phyloP scores from a whole-genome alignment of 2,329 filamentous ascomycete species.

The Colletotrichum tropicicola region DNA sequence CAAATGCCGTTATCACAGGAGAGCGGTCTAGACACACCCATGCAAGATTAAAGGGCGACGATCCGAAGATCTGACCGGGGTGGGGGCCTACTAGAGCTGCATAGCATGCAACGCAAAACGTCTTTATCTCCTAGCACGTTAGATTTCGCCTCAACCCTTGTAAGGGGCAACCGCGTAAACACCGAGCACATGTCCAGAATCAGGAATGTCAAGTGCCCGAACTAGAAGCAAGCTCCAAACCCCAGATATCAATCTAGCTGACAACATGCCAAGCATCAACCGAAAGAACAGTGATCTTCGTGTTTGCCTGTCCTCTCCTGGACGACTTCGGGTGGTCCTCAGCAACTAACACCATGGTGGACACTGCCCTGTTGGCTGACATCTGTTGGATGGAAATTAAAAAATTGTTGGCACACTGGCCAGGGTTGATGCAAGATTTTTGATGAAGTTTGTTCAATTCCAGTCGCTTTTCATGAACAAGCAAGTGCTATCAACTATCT shows the following conservation, averaged over 20 bases:
- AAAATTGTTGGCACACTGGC: too few species aligned
- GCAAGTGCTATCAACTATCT: background rate
- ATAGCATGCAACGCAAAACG: background rate
- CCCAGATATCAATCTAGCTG: conserved; percentile 12
- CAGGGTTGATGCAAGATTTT: background rate
- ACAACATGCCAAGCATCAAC: background rate
- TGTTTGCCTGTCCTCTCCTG: background rate
- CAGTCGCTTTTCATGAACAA: conserved; percentile 7
- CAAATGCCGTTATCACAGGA: background rate
- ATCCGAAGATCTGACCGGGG: background rate
- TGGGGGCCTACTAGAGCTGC: background rate
- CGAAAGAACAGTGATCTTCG: background rate
- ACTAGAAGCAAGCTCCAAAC: background rate
- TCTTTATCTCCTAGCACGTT: background rate
- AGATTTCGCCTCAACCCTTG: background rate
- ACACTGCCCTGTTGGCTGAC: too few species aligned
- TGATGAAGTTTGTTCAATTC: background rate
- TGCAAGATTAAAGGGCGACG: background rate
- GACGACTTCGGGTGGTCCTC: background rate
- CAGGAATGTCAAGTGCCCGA: too few species aligned
- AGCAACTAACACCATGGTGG: too few species aligned
- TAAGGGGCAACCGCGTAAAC: background rate
- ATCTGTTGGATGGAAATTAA: too few species aligned
- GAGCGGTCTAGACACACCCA: background rate
- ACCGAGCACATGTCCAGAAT: too few species aligned